Percentiles rank a stretch among this genome's conserved stretches.
phyloP scores from a whole-genome alignment of 768 basidiomycete species.

The Pulveroboletus sp. region DNA sequence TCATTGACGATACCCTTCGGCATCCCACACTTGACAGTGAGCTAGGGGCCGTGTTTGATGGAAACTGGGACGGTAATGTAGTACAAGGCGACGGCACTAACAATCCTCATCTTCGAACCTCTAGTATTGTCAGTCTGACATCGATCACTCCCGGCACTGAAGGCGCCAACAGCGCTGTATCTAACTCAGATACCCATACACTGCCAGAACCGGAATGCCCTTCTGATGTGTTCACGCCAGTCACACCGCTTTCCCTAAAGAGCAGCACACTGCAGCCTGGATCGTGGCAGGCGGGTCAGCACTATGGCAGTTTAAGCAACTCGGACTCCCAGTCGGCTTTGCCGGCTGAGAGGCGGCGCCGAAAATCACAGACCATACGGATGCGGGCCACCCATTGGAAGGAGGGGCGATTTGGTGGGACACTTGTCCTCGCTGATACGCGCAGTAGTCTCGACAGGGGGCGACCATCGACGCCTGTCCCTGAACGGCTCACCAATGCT shows the following conservation, averaged over 20 bases:
- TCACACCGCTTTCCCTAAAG: slow-evolving; percentile 5
- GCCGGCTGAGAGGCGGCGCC: slow-evolving; percentile 26
- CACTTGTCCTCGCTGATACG: slow-evolving; percentile 22
- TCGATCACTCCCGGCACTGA: slow-evolving; percentile 30
- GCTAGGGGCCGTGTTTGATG: slow-evolving; percentile 48
- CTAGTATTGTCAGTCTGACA: slow-evolving; percentile 54
- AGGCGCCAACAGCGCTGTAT: not conserved
- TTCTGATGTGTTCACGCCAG: slow-evolving; percentile 1
- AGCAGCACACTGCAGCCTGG: slow-evolving; percentile 3
- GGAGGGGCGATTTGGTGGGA: slow-evolving; percentile 47
- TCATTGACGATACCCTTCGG: not conserved
- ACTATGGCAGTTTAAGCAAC: slow-evolving; percentile 16
- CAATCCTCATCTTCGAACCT: slow-evolving; percentile 46
- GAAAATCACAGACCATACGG: slow-evolving; percentile 48
- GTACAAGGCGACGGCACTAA: slow-evolving; percentile 22
- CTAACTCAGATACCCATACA: slow-evolving; percentile 1
- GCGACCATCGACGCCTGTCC: slow-evolving; percentile 32
- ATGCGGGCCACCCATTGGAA: slow-evolving; percentile 58
- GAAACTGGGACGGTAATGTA: slow-evolving; percentile 11
- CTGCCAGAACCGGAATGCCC: slow-evolving; percentile 1
- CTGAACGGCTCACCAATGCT: slow-evolving; percentile 38
- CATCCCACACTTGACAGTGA: slow-evolving; percentile 51
- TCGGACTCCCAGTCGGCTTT: slow-evolving; percentile 21
- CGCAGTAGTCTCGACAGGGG: slow-evolving; percentile 12
- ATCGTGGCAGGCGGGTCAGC: slow-evolving; percentile 11